phyloP scores from a whole-genome alignment of 805 yeast species.

The Debaryomyces maramus region DNA sequence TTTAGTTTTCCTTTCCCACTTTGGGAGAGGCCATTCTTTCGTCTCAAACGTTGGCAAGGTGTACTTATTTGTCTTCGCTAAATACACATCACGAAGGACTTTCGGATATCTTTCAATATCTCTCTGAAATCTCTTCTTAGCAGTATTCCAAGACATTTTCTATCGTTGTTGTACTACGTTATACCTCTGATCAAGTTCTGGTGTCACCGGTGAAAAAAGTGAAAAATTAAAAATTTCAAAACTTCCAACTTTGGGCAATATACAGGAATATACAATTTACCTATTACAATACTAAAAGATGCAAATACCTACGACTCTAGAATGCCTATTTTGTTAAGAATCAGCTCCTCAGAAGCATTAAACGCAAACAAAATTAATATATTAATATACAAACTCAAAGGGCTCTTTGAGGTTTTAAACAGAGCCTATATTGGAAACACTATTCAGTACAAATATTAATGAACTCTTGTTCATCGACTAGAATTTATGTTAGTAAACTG shows the following conservation, averaged over 20 bases:
- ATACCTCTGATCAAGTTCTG: not conserved
- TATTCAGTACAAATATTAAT: conserved; percentile 81
- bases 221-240: conserved; percentile 1
- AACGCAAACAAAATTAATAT: not conserved
- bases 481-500: conserved; percentile 14
- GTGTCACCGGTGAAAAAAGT: conserved; percentile 1
- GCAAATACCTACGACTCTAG: too few species aligned
- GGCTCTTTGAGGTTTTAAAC: not conserved
- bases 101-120: conserved; percentile 35
- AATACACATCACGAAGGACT: conserved; percentile 27
- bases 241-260: not conserved
- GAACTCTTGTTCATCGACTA: conserved; percentile 82
- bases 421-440: conserved; percentile 1
- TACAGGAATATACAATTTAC: not conserved
- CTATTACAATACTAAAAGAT: not conserved
- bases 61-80: conserved; percentile 21
- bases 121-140: conserved; percentile 36
- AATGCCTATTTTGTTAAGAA: too few species aligned
- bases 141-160: conserved; percentile 32
- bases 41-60: conserved; percentile 38
- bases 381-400: not conserved
- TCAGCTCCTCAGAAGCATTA: too few species aligned
- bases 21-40: conserved; percentile 20
- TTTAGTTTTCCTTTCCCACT: conserved; percentile 37
- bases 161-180: not conserved